phyloP scores from a whole-genome alignment of 1,139 yeast species.

The Meyerozyma sp. region DNA sequence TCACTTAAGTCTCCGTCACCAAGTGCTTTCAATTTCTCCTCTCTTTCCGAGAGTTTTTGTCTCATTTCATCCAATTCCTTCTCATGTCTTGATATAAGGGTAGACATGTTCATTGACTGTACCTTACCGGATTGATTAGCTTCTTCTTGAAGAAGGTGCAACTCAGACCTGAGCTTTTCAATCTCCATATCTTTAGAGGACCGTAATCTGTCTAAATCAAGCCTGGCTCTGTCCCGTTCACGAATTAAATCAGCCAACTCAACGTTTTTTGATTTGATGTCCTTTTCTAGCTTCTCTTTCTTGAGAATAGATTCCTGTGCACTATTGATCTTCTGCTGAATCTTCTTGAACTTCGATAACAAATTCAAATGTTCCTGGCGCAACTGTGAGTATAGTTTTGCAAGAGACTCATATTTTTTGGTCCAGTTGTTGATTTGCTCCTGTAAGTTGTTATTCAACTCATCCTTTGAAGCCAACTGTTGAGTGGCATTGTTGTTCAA shows the following conservation, averaged over 20 bases:
- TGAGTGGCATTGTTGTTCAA: constrained; percentile 64
- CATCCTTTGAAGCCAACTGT: constrained; percentile 76
- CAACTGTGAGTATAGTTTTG: constrained; percentile 83
- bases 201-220: constrained; percentile 70
- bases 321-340: constrained; percentile 85
- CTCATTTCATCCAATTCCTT: constrained; percentile 44
- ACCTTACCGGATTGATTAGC: constrained; percentile 61
- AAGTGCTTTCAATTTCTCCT: constrained; percentile 16
- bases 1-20: constrained; percentile 32
- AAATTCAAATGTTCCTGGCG: constrained; percentile 88
- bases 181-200: constrained; percentile 65
- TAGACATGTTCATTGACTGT: constrained; percentile 61
- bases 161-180: constrained; percentile 61
- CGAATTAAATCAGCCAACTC: constrained; percentile 87
- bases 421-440: constrained; percentile 81
- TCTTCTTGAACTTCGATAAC: constrained; percentile 72
- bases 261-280: constrained; percentile 76
- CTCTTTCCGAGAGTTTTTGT: constrained; percentile 27
- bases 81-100: constrained; percentile 61
- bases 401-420: constrained; percentile 82
- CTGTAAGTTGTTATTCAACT: constrained; percentile 60
- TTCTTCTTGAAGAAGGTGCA: constrained; percentile 57
- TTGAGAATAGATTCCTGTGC: constrained; percentile 89
- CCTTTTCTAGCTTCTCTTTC: constrained; percentile 79
- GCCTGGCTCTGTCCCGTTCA: constrained; percentile 84